A percentile compares a stretch with the other conserved stretches of the same genome.
phyloP scores from a whole-genome alignment of 768 basidiomycete species.

The Nidula microcarpa region DNA sequence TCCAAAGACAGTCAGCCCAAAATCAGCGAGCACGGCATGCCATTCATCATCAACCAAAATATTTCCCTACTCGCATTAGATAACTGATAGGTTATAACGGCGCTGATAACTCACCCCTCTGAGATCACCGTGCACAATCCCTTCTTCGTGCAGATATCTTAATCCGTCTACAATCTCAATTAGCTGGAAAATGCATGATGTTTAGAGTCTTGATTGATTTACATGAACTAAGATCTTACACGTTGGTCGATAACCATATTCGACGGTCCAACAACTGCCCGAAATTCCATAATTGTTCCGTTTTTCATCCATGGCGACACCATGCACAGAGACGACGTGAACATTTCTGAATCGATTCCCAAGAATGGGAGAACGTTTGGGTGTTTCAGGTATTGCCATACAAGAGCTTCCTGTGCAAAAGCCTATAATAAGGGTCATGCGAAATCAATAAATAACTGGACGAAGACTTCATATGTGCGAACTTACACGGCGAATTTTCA shows the following conservation, averaged over 20 bases:
- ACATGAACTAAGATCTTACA: conserved; percentile 8
- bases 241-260: conserved; percentile 12
- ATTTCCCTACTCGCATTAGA: conserved; percentile 10
- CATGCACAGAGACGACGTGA: no score
- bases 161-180: conserved; percentile 11
- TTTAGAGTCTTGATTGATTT: background rate
- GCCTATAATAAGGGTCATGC: no score
- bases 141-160: conserved; percentile 11
- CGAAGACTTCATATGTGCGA: background rate
- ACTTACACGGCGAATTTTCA: conserved; percentile 12
- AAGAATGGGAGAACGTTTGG: no score
- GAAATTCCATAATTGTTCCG: no score
- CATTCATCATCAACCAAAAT: conserved; percentile 17
- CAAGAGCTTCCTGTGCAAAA: no score
- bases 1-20: conserved; percentile 20
- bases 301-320: no score
- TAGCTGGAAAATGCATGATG: background rate
- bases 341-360: no score
- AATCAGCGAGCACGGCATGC: conserved; percentile 22
- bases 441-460: background rate
- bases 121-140: conserved; percentile 17
- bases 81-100: no score
- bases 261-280: conserved; percentile 6
- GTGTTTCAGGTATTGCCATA: no score
- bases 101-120: conserved; percentile 15